Percentiles rank a stretch among this genome's conserved stretches.
Conservation (phyloP, 2,329 filamentous ascomycete genomes). For the Claviceps sp. region DNA sequence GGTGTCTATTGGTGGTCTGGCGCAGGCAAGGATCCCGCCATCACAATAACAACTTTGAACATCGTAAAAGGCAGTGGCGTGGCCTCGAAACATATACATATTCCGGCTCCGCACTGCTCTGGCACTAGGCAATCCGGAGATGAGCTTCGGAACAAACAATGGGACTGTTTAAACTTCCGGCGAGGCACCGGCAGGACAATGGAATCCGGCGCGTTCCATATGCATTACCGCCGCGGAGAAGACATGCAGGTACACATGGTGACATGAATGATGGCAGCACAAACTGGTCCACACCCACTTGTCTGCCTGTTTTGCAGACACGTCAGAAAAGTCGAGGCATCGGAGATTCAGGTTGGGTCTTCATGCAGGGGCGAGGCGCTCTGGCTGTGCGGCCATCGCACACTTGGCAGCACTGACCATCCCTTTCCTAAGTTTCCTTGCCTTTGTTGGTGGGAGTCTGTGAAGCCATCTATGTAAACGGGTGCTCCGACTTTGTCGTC, state of each 20-base stretch:
- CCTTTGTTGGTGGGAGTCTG: background rate
- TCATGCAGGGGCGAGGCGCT: constrained; percentile 1
- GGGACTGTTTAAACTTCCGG: background rate
- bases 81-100: background rate
- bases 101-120: background rate
- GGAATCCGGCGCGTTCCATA: background rate
- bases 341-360: background rate
- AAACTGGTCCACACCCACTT: background rate
- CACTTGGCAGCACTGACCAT: background rate
- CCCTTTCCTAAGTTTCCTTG: background rate
- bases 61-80: background rate
- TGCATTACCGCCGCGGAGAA: background rate
- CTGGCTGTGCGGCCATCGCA: background rate
- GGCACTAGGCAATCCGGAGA: background rate
- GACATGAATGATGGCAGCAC: background rate
- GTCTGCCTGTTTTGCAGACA: background rate
- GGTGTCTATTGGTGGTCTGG: background rate
- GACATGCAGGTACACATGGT: background rate
- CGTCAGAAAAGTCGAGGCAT: background rate
- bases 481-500: background rate
- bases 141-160: background rate
- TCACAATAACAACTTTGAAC: background rate
- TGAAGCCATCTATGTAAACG: background rate
- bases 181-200: background rate
- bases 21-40: background rate